Evolutionary conservation across 768 basidiomycete species (phyloP), one percentile per base, ranked within the genome.

Genomic region (Lentinula edodes): DNA sequence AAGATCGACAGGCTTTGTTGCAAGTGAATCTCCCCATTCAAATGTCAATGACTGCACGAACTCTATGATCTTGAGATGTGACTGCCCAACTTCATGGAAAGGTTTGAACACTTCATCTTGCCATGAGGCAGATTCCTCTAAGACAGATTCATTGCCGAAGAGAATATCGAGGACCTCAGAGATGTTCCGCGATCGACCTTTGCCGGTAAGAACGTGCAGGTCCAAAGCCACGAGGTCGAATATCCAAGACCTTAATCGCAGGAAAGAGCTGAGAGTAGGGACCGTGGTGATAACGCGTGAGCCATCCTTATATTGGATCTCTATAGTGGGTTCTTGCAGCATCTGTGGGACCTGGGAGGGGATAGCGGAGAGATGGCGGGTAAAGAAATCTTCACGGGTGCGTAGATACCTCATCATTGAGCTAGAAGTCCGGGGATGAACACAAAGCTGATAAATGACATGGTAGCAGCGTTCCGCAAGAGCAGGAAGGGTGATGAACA

Each of bases 141-240:
- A 80, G 13, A 78, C 70, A 39, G 79, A 78, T 45, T 85, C 83
- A 13, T 80, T 85, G 5, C 88, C 89, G 66, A 95, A 96, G 0
- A 97, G 75, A 13, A 91, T 86, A n/a, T 88, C 84, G 34, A 97
- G 74, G 13, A 96, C 79, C 62, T 90, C 88, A 2, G 83, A 75
- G 0, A 90, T 86, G 0, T 85, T 84, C 67, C 91, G 91, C 66
- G 80, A 74, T 62, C 92, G 90, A 0, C 88, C 87, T 66, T 87
- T 88, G 69, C 84, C 86, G 2, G 91, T 92, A 62, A 95, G 79
- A 12, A 91, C 83, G 63, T 95, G 95, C 4, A 97, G 76, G 70
- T 98, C 95, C 41, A 98, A 81, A 0, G 95, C 92, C 23, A 87
- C 85, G 23, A 91, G 82, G 66, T 96, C 91, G 63, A 97, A 83